A percentile compares a stretch with the other conserved stretches of the same genome.
phyloP scores from a whole-genome alignment of 1,284 basidiomycete genomes.

The Trametes hirsuta region DNA sequence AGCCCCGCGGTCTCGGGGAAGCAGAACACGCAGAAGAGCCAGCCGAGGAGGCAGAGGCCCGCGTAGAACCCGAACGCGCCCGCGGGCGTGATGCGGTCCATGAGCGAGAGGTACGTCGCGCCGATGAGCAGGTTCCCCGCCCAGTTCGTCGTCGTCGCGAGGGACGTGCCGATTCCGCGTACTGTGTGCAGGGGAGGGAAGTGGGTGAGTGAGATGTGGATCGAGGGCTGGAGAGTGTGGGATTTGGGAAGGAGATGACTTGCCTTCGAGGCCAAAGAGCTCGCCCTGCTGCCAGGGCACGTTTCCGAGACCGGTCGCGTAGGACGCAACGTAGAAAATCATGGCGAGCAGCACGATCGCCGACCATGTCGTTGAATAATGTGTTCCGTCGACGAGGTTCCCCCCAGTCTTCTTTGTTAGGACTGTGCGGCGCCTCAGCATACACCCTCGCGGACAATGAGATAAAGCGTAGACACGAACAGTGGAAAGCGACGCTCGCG shows the following conservation, averaged over 20 bases:
- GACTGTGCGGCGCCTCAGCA: slow-evolving; percentile 46
- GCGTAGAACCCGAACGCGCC: slow-evolving; percentile 85
- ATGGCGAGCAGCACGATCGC: slow-evolving; percentile 76
- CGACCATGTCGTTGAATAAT: slow-evolving; percentile 69
- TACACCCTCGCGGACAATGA: not conserved
- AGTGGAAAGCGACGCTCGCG: slow-evolving; percentile 77
- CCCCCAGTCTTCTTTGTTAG: slow-evolving; percentile 71
- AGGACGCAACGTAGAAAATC: slow-evolving; percentile 83
- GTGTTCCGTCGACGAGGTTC: slow-evolving; percentile 62
- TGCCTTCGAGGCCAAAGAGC: slow-evolving; percentile 75
- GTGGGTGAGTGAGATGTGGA: not conserved
- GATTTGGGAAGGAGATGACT: slow-evolving; percentile 15
- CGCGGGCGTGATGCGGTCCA: slow-evolving; percentile 74
- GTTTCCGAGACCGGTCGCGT: slow-evolving; percentile 78
- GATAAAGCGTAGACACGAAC: slow-evolving; percentile 45
- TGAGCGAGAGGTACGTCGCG: slow-evolving; percentile 80
- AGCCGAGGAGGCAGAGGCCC: slow-evolving; percentile 71
- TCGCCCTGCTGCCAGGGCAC: slow-evolving; percentile 91
- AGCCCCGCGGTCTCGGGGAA: slow-evolving; percentile 82
- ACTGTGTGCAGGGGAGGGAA: slow-evolving; percentile 39
- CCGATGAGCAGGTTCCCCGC: slow-evolving; percentile 78
- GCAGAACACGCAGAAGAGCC: slow-evolving; percentile 68
- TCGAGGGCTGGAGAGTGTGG: not conserved
- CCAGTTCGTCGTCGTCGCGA: slow-evolving; percentile 86
- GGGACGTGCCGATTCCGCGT: slow-evolving; percentile 79